A percentile compares a stretch with the other conserved stretches of the same genome.
Conservation (phyloP, 116 monocot species). For the Trichopus zeylanicus region DNA sequence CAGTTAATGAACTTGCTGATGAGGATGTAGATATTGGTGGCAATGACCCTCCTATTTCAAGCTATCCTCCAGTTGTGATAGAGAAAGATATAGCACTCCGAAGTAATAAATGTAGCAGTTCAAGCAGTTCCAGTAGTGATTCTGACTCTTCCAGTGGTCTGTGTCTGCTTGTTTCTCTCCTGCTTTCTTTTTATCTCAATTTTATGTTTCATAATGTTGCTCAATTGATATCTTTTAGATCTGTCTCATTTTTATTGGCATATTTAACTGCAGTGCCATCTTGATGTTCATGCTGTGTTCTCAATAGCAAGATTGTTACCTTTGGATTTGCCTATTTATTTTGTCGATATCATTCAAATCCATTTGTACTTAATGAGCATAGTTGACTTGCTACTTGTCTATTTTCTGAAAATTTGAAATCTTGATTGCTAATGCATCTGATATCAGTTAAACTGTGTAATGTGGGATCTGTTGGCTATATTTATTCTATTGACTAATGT, state of each 20-base stretch:
- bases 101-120: slow-evolving; percentile 50
- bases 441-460: too few species aligned
- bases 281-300: too few species aligned
- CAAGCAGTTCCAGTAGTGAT: slow-evolving; percentile 58
- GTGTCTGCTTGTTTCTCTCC: slow-evolving; percentile 10
- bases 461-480: too few species aligned
- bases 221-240: background rate
- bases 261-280: too few species aligned
- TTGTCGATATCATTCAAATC: too few species aligned
- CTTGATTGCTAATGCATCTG: too few species aligned
- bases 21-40: slow-evolving; percentile 82
- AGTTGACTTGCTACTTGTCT: too few species aligned
- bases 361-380: too few species aligned
- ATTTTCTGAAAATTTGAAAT: too few species aligned
- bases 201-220: background rate
- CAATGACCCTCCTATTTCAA: slow-evolving; percentile 58
- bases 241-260: background rate
- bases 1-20: slow-evolving; percentile 56
- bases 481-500: too few species aligned
- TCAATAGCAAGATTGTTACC: too few species aligned
- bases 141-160: slow-evolving; percentile 81
- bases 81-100: slow-evolving; percentile 40
- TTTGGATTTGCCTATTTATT: too few species aligned
- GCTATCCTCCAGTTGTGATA: slow-evolving; percentile 68
- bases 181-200: background rate